Evolutionary conservation across 345 rosid genomes (phyloP).

Genomic region (Eutrema heterophyllum): DNA sequence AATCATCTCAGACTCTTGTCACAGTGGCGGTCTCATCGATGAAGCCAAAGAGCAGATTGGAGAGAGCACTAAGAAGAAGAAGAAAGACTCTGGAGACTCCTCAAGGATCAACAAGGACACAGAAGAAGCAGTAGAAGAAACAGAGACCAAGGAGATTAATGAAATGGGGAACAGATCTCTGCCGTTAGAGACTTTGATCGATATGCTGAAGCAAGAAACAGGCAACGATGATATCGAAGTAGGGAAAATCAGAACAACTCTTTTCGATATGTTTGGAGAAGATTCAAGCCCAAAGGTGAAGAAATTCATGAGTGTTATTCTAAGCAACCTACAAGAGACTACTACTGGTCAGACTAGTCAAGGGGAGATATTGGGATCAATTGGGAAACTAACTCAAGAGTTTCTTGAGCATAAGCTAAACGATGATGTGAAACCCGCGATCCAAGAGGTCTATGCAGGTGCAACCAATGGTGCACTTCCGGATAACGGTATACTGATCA

Average conservation of each 20-base stretch:
- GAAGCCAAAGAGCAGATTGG: conserved; percentile 94
- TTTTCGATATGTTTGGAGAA: conserved; percentile 82
- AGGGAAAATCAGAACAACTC: conserved; percentile 81
- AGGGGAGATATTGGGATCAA: conserved; percentile 53
- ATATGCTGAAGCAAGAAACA: conserved; percentile 77
- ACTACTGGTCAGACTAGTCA: background rate
- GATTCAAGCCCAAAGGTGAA: conserved; percentile 92
- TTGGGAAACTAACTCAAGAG: conserved; percentile 64
- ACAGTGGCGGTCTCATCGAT: conserved; percentile 90
- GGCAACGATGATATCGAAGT: conserved; percentile 85
- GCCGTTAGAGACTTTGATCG: conserved; percentile 72
- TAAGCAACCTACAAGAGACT: conserved; percentile 43
- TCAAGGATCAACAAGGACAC: conserved; percentile 25
- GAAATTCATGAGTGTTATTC: conserved; percentile 74
- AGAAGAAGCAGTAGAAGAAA: conserved; percentile 27
- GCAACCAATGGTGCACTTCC: conserved; percentile 49
- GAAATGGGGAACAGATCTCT: conserved; percentile 48
- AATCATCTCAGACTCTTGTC: conserved; percentile 82
- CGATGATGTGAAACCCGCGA: conserved; percentile 49
- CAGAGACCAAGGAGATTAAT: background rate
- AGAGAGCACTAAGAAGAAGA: conserved; percentile 64
- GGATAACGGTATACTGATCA: conserved; percentile 67
- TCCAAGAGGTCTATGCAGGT: conserved; percentile 82
- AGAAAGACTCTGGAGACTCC: conserved; percentile 28
- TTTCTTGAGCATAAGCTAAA: conserved; percentile 77